Base-by-base conservation (phyloP, 1,139 yeast species). In the Saccharomyces pastorianus region DNA sequence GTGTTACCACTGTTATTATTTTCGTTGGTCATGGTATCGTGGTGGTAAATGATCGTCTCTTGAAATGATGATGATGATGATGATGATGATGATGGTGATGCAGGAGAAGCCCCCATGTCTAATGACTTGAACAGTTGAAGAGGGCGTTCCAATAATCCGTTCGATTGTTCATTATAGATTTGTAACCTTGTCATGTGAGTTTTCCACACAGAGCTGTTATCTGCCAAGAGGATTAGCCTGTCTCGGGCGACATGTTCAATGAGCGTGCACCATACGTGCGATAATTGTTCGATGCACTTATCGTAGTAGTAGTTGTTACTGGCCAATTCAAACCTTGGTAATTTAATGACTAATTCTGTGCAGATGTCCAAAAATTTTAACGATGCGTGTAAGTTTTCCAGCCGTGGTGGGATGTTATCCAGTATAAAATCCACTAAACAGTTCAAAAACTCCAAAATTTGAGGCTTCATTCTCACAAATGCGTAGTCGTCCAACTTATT, bases 361-460 rank as follows among this genome's bases (percentile, higher is more conserved):
- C 89, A 81, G 46, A 77, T 77, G 64, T 85, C 86, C 58, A 89
- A 76, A 63, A 88, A 88, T 51, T 78, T 79, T 51, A 90, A 74
- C 1, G 95, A 80, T 55, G 77, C 77, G 25, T 59, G 59, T 41
- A 66, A 55, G 55, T 64, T 62, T 17, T 75, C 67, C 65, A 85
- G 90, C 56, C 82, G 77, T 8, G 96, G 96, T 23, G 96, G 96
- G 58, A 90, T 75, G 66, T 85, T 87, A 64, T 81, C 84, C 59
- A 87, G 75, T 6, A 89, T 83, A 67, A 85, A 90, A 69, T 90
- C 98, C 46, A 88, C 82, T 54, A 91, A 73, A 49, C 95, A 84
- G 62, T 81, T 78, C 59, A 89, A 78, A 64, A 91, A 88, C 63
- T 88, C 96, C 59, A 83, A 80, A 56, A 90, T 78, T 55, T 76